Evolutionary conservation across 176 grass and related monocot genomes (phyloP), one percentile per base, ranked within the genome.

Genomic region (Bonia amplexicaulis): DNA sequence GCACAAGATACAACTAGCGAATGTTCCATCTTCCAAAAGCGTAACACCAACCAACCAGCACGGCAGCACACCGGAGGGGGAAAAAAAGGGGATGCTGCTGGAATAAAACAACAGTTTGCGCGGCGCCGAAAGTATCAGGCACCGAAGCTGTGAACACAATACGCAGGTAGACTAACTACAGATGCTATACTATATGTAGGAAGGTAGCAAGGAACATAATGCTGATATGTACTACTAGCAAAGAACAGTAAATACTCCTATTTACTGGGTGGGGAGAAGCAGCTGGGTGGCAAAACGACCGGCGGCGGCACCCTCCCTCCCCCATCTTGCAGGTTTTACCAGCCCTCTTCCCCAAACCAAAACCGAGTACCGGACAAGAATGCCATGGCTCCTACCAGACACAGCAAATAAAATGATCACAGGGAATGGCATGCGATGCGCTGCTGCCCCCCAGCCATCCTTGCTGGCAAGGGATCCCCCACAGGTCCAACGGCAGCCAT

Each of bases 351-450:
- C 52, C 54, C 78, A 45, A 78, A 54, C 64, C 88, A 57, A n/a
- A n/a, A n/a, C n/a, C n/a, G n/a, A n/a, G n/a, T n/a, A n/a, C n/a
- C n/a, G n/a, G n/a, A n/a, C n/a, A n/a, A n/a, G n/a, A n/a, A n/a
- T n/a, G n/a, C n/a, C n/a, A n/a, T n/a, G n/a, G n/a, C n/a, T 88
- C 64, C 72, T 71, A 82, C 41, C 77, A 76, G 22, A 81, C 25
- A 80, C 70, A 74, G 77, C 70, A 81, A 85, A 85, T 14, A 64
- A 77, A 82, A 71, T 59, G 76, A 75, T 57, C 88, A 61, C 71
- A 59, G 17, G 31, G 77, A 69, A 41, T 31, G 57, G 10, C 73
- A 26, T 22, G 69, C 45, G 3, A 27, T 9, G 77, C 41, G 45
- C 13, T 69, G 62, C 47, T 82, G 73, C 69, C 71, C 39, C 65